Base-by-base conservation (phyloP, 2,329 filamentous ascomycete species). In the Trichophaea hybrida region DNA sequence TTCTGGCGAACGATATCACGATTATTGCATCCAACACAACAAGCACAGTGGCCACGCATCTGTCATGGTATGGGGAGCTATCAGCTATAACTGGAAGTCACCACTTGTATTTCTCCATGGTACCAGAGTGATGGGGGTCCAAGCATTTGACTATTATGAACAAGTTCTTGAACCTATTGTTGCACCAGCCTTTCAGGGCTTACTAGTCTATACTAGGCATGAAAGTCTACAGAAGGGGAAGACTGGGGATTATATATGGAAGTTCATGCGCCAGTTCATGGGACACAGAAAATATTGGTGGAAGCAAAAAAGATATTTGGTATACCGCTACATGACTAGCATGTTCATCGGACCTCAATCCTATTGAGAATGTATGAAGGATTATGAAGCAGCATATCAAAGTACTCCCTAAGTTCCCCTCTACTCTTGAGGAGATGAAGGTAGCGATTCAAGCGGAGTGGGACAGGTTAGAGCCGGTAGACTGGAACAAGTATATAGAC, bases 281-380 rank as follows among this genome's bases (percentile, higher is more conserved):
- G 24, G 7, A 50, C 46, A 50, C 15, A 8, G 46, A 50, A 50
- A 50, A 50, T 53, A 31, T 34, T 53, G 50, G 50, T 53, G 6
- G 50, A 32, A 8, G 17, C 34, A 10, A 53, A 53, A 17, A 35
- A 37, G 33, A 6, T 6, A 34, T 31, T 55, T 6, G 37, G 37
- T 7, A 40, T 55, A 6, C 35, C 53, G 7, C 8, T 53, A 8
- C 32, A 35, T 3, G 57, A 49, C 52, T 48, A 15, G 46, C 49
- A 13, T 48, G 50, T 13, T 63, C 58, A 34, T 55, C 55, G 38
- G 61, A 61, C 17, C 55, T 63, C 12, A 61, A 63, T n/a, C n/a
- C n/a, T n/a, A n/a, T n/a, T n/a, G n/a, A n/a, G n/a, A n/a, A n/a
- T n/a, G n/a, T n/a, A n/a, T 43, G 58, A 50, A 31, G 49, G 1